Conservation (phyloP, 1,284 basidiomycete genomes). For the Meripilus lineatus region DNA sequence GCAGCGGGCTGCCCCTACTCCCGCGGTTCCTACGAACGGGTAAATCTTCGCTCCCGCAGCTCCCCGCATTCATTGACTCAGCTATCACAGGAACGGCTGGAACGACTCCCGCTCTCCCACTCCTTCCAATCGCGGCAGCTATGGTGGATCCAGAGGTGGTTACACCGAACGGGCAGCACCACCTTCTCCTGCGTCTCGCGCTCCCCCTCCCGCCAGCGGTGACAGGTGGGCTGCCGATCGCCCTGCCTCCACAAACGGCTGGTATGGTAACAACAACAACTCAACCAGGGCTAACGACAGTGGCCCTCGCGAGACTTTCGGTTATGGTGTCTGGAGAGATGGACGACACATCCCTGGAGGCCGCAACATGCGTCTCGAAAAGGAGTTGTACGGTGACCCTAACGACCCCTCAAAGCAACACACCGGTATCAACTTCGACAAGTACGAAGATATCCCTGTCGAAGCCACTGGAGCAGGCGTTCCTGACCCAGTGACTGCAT, state of each 20-base stretch:
- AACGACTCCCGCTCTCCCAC: slow-evolving; percentile 62
- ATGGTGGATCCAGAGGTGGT: slow-evolving; percentile 37
- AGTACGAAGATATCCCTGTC: slow-evolving; percentile 99
- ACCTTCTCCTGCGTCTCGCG: slow-evolving; percentile 25
- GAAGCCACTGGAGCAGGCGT: slow-evolving; percentile 96
- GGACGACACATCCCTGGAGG: slow-evolving; percentile 81
- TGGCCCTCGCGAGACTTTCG: slow-evolving; percentile 50
- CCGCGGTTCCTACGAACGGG: slow-evolving; percentile 42
- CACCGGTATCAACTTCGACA: slow-evolving; percentile 99
- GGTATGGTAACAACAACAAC: slow-evolving; percentile 29
- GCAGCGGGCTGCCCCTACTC: slow-evolving; percentile 74
- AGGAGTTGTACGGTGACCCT: slow-evolving; percentile 92
- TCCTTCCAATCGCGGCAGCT: slow-evolving; percentile 49
- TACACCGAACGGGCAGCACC: slow-evolving; percentile 40
- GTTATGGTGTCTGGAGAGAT: slow-evolving; percentile 86
- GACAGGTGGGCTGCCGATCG: slow-evolving; percentile 44
- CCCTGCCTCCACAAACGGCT: slow-evolving; percentile 33
- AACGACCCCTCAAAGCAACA: slow-evolving; percentile 83
- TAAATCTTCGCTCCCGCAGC: slow-evolving; percentile 28
- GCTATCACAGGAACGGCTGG: slow-evolving; percentile 58
- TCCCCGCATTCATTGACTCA: slow-evolving; percentile 7
- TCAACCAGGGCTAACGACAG: slow-evolving; percentile 32
- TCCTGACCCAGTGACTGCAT: slow-evolving; percentile 88
- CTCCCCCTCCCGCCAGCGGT: slow-evolving; percentile 35
- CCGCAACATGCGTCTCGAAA: slow-evolving; percentile 85